A percentile compares a stretch with the other conserved stretches of the same genome.
phyloP scores from a whole-genome alignment of 1,284 basidiomycete species.

The Cerrena zonata region DNA sequence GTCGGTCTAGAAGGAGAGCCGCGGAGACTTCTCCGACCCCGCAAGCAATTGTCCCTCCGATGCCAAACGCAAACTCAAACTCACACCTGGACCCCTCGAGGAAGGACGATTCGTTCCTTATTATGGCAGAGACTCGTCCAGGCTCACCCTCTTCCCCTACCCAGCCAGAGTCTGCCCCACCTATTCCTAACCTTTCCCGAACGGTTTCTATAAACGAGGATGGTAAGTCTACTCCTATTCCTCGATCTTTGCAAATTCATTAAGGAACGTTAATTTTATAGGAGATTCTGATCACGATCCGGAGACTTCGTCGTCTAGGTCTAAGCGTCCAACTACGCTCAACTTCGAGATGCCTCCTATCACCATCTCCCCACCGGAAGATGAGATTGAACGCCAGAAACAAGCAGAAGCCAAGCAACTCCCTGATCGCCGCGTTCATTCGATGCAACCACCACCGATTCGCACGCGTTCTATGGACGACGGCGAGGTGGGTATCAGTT shows the following conservation, averaged over 20 bases:
- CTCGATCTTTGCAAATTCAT: not conserved
- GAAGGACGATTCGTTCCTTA: slow-evolving; percentile 26
- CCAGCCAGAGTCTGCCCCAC: slow-evolving; percentile 9
- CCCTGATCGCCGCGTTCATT: slow-evolving; percentile 21
- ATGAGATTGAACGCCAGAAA: slow-evolving; percentile 11
- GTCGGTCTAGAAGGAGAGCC: not conserved
- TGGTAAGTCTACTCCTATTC: too few relatives aligned
- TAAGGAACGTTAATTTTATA: not conserved
- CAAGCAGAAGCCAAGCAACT: slow-evolving; percentile 7
- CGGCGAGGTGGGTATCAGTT: slow-evolving; percentile 10
- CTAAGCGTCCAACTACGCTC: slow-evolving; percentile 9
- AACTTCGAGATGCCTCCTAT: slow-evolving; percentile 22
- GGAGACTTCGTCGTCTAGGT: not conserved
- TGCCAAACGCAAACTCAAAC: slow-evolving; percentile 16
- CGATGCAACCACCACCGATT: slow-evolving; percentile 17
- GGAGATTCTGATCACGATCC: not conserved
- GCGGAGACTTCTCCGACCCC: not conserved
- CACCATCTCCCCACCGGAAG: slow-evolving; percentile 13
- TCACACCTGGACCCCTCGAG: not conserved
- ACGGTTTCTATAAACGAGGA: too few relatives aligned
- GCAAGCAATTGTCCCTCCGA: slow-evolving; percentile 12
- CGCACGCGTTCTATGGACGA: slow-evolving; percentile 13
- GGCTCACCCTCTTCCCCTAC: slow-evolving; percentile 16
- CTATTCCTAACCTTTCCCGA: slow-evolving; percentile 13
- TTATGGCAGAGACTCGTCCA: slow-evolving; percentile 23